Conservation (phyloP, 257 asterid species). For the Ehretia macrophylla region DNA sequence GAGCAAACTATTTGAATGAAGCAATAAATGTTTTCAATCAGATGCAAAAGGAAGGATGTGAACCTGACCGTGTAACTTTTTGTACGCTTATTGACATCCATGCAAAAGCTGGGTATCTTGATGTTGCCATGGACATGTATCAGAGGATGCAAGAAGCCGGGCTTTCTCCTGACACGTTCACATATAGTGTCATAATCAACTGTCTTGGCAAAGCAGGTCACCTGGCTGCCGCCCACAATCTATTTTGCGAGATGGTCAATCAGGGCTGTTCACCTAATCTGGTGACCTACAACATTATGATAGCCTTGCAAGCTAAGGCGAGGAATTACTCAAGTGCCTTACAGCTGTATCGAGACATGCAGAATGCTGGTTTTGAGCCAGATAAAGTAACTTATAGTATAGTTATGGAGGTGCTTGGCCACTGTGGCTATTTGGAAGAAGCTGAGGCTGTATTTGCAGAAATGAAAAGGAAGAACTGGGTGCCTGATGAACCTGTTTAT, state of each 20-base stretch:
- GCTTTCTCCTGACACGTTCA: slow-evolving; percentile 94
- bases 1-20: slow-evolving; percentile 78
- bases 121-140: slow-evolving; percentile 84
- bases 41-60: slow-evolving; percentile 71
- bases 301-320: slow-evolving; percentile 90
- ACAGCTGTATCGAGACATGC: slow-evolving; percentile 86
- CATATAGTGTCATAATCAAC: slow-evolving; percentile 92
- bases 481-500: slow-evolving; percentile 96
- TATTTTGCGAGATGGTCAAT: slow-evolving; percentile 81
- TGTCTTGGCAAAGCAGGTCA: slow-evolving; percentile 97
- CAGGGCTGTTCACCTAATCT: slow-evolving; percentile 85
- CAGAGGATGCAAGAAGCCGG: slow-evolving; percentile 89
- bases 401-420: slow-evolving; percentile 97
- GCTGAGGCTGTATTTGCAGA: slow-evolving; percentile 82
- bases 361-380: slow-evolving; percentile 85
- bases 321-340: slow-evolving; percentile 76
- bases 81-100: slow-evolving; percentile 96
- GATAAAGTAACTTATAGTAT: slow-evolving; percentile 94
- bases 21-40: slow-evolving; percentile 70
- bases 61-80: slow-evolving; percentile 93
- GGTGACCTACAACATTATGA: slow-evolving; percentile 92
- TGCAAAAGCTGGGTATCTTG: slow-evolving; percentile 93
- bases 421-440: slow-evolving; percentile 87
- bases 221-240: slow-evolving; percentile 66
- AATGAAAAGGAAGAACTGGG: slow-evolving; percentile 87